A percentile compares a stretch with the other conserved stretches of the same genome.
Evolutionary conservation across 176 grass and related monocot species (phyloP).

Genomic region (Paspalum vaginatum): DNA sequence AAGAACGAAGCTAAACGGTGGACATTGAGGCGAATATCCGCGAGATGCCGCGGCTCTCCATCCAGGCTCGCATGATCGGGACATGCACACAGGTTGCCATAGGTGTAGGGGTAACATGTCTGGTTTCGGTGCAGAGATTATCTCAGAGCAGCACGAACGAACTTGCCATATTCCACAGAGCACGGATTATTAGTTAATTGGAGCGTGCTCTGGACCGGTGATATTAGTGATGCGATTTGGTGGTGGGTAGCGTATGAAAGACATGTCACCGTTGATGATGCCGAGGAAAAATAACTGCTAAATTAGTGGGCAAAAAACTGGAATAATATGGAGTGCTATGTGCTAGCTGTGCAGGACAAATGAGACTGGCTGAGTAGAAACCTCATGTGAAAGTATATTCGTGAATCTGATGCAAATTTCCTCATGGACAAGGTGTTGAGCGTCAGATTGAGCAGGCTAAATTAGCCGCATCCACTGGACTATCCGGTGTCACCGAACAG

Average conservation of each 20-base stretch:
- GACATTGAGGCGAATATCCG: slow-evolving; percentile 45
- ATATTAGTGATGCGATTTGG: slow-evolving; percentile 16
- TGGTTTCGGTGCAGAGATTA: neutral
- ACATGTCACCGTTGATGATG: slow-evolving; percentile 31
- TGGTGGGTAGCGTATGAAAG: slow-evolving; percentile 28
- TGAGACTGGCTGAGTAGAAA: neutral
- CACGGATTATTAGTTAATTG: slow-evolving; percentile 18
- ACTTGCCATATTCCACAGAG: neutral
- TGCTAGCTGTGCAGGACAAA: neutral
- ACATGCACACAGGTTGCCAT: neutral
- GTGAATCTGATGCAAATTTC: neutral
- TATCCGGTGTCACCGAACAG: too few relatives aligned
- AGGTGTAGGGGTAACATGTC: neutral
- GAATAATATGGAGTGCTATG: neutral
- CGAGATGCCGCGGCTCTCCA: slow-evolving; percentile 3
- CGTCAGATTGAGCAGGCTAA: too few relatives aligned
- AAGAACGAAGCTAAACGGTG: slow-evolving; percentile 24
- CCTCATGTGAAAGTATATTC: slow-evolving; percentile 18
- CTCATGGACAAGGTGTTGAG: neutral
- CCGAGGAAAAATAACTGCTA: neutral
- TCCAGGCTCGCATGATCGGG: neutral
- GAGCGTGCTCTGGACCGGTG: neutral
- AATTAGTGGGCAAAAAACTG: neutral
- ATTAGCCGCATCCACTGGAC: too few relatives aligned
- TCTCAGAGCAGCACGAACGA: slow-evolving; percentile 9